A percentile compares a stretch with the other conserved stretches of the same genome.
Evolutionary conservation across 192 early-diverging fungal species (phyloP).

Genomic region (Coemansia sp.): DNA sequence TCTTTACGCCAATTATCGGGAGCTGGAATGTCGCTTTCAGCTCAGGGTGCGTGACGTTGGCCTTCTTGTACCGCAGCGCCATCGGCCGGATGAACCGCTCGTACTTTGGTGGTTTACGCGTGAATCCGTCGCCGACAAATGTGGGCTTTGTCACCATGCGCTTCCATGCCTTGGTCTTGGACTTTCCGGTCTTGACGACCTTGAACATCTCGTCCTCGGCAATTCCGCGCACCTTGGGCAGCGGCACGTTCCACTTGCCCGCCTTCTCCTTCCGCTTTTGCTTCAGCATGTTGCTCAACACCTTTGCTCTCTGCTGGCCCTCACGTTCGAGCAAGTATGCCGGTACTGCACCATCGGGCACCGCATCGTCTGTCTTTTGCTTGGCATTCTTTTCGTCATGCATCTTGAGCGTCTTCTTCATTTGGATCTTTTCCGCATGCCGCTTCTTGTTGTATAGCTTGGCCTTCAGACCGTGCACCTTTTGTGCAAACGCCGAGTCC

Average conservation of each 20-base stretch:
- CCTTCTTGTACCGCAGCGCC: slow-evolving; percentile 97
- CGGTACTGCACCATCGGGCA: slow-evolving; percentile 95
- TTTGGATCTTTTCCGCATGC: slow-evolving; percentile 97
- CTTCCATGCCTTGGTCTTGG: slow-evolving; percentile 96
- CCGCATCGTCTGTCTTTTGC: slow-evolving; percentile 82
- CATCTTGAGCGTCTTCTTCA: slow-evolving; percentile 99
- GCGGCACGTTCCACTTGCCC: slow-evolving; percentile 94
- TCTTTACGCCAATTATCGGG: slow-evolving; percentile 97
- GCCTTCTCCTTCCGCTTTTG: slow-evolving; percentile 99
- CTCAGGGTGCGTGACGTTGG: slow-evolving; percentile 98
- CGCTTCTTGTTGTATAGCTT: slow-evolving; percentile 99
- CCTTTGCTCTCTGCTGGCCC: slow-evolving; percentile 94
- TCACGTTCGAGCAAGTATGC: slow-evolving; percentile 98
- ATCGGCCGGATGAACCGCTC: slow-evolving; percentile 98
- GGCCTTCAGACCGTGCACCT: slow-evolving; percentile 95
- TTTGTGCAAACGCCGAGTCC: slow-evolving; percentile 87
- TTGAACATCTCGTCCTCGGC: slow-evolving; percentile 99
- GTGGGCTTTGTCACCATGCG: slow-evolving; percentile 98
- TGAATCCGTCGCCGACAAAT: slow-evolving; percentile 98
- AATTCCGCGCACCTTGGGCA: slow-evolving; percentile 98
- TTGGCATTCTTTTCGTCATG: slow-evolving; percentile 97
- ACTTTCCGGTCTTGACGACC: slow-evolving; percentile 93
- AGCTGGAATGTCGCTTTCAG: slow-evolving; percentile 95
- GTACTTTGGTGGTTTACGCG: slow-evolving; percentile 99
- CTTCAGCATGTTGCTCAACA: slow-evolving; percentile 99